A percentile compares a stretch with the other conserved stretches of the same genome.
Conservation (phyloP, 768 basidiomycete species). For the Collybiopsis confluens region DNA sequence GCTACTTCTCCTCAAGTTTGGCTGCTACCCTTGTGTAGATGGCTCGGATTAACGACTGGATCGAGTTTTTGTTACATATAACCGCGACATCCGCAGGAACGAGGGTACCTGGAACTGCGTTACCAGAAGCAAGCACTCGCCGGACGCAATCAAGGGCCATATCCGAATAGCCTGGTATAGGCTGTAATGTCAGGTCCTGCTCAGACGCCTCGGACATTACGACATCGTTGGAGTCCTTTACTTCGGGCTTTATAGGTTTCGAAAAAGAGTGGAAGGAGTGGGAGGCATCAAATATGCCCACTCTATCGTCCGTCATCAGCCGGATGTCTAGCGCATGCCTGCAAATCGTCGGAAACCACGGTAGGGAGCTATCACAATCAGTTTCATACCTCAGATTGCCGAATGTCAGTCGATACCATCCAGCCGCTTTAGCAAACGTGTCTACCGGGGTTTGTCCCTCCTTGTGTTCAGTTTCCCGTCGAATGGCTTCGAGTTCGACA, state of each 20-base stretch:
- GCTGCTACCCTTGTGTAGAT: constrained; percentile 46
- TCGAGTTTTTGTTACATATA: constrained; percentile 48
- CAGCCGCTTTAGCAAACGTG: constrained; percentile 73
- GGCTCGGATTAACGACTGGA: constrained; percentile 42
- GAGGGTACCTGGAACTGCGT: constrained; percentile 34
- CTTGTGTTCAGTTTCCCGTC: constrained; percentile 26
- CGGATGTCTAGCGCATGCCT: constrained; percentile 82
- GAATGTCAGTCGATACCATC: constrained; percentile 78
- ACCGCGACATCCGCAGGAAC: constrained; percentile 60
- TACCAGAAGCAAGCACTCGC: constrained; percentile 28
- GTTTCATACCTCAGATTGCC: constrained; percentile 52
- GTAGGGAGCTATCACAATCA: constrained; percentile 9
- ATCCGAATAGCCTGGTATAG: constrained; percentile 56
- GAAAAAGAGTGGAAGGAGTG: constrained; percentile 43
- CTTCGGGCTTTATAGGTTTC: not conserved
- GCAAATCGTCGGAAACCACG: constrained; percentile 6
- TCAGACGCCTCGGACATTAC: constrained; percentile 8
- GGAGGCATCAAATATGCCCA: constrained; percentile 74
- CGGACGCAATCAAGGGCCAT: constrained; percentile 49
- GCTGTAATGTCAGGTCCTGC: constrained; percentile 39
- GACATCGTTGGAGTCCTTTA: constrained; percentile 4
- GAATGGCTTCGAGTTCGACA: constrained; percentile 60
- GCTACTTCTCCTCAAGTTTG: constrained; percentile 13
- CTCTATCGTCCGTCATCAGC: constrained; percentile 59
- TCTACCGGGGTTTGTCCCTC: constrained; percentile 40